Percentiles rank a stretch among this genome's conserved stretches.
Evolutionary conservation across 2,329 filamentous ascomycete genomes (phyloP).

Genomic region (Fusarium sp.): DNA sequence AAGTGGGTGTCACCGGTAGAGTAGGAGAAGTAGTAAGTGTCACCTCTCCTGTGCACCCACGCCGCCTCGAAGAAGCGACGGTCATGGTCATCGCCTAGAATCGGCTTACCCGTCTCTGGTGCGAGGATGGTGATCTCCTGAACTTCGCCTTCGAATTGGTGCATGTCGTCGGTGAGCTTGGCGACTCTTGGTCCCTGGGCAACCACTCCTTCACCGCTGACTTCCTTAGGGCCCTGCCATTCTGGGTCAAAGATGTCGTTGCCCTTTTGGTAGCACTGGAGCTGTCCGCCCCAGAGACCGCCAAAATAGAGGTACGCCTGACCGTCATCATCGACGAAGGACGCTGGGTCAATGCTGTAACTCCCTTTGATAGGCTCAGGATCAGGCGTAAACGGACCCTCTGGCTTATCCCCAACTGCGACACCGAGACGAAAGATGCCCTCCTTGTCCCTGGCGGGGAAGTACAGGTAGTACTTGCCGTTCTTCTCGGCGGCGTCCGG

Average conservation of each 20-base stretch:
- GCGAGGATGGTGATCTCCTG: conserved; percentile 70
- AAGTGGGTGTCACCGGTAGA: conserved; percentile 81
- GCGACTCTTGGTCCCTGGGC: conserved; percentile 74
- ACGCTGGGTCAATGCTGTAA: conserved; percentile 79
- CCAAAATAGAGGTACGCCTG: conserved; percentile 69
- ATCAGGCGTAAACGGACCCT: conserved; percentile 74
- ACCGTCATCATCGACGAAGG: conserved; percentile 68
- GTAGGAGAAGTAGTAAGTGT: conserved; percentile 77
- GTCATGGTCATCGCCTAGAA: conserved; percentile 73
- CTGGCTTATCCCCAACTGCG: conserved; percentile 67
- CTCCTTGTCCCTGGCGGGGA: conserved; percentile 74
- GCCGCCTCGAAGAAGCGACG: conserved; percentile 81
- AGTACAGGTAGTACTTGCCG: conserved; percentile 77
- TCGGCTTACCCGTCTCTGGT: conserved; percentile 63
- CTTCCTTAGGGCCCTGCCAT: conserved; percentile 66
- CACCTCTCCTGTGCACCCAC: conserved; percentile 77
- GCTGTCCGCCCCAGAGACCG: conserved; percentile 80
- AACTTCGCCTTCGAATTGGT: conserved; percentile 62
- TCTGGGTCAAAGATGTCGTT: conserved; percentile 62
- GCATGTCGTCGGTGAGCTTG: conserved; percentile 70
- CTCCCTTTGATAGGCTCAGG: conserved; percentile 70
- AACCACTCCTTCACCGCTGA: conserved; percentile 59
- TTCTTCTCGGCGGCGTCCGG: conserved; percentile 75
- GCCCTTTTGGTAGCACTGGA: conserved; percentile 74
- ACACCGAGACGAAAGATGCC: conserved; percentile 79